Evolutionary conservation across 139 green algal species (phyloP).

Genomic region (Auxenochlorella pyrenoidosa): DNA sequence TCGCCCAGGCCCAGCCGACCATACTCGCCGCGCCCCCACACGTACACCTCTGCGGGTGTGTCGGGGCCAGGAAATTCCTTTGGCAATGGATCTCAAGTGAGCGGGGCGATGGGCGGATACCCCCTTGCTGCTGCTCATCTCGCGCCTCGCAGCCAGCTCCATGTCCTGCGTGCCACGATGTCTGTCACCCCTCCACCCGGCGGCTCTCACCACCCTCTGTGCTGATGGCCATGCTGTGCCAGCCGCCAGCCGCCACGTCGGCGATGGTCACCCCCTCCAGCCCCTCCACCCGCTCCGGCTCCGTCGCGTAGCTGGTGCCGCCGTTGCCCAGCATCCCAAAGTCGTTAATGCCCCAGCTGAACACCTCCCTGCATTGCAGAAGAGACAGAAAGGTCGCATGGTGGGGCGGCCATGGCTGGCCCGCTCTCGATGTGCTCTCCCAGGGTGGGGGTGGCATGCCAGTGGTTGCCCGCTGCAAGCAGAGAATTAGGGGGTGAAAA

Average conservation of each 20-base stretch:
- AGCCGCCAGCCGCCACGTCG: constrained; percentile 86
- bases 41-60: constrained; percentile 67
- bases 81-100: neutral
- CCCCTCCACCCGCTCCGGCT: constrained; percentile 55
- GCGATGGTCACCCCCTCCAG: constrained; percentile 65
- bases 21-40: constrained; percentile 93
- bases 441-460: too few relatives aligned
- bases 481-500: neutral
- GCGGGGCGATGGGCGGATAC: neutral
- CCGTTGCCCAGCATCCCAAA: constrained; percentile 89
- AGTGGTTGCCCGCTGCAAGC: neutral
- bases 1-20: constrained; percentile 89
- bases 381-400: neutral
- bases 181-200: neutral
- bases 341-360: constrained; percentile 84
- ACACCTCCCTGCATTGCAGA: constrained; percentile 11
- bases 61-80: too few relatives aligned
- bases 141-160: neutral
- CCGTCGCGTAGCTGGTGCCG: constrained; percentile 74
- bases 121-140: neutral
- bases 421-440: too few relatives aligned
- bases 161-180: neutral
- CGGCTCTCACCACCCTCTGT: constrained; percentile 53
- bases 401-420: too few relatives aligned
- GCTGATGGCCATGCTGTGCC: constrained; percentile 84